phyloP scores from a whole-genome alignment of 129 eudicot genomes.

The Mikania micrantha region DNA sequence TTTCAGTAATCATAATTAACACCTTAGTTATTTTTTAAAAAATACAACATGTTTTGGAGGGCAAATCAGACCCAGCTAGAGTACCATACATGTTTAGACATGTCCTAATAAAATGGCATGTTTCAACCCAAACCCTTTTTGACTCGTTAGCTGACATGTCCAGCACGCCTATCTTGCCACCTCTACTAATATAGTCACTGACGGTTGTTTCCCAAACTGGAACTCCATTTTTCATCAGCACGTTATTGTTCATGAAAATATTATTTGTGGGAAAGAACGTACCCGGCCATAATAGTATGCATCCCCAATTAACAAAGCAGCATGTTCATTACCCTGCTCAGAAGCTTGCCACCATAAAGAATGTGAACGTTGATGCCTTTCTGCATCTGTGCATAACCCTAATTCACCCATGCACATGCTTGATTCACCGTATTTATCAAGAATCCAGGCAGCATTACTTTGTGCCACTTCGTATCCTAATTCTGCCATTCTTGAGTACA shows the following conservation, averaged over 20 bases:
- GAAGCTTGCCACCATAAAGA: conserved; percentile 99
- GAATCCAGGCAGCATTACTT: conserved; percentile 99
- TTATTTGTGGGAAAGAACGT: conserved; percentile 24
- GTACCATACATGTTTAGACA: not conserved
- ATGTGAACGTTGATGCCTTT: conserved; percentile 89
- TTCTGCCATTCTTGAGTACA: conserved; percentile 97
- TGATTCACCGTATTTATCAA: conserved; percentile 77
- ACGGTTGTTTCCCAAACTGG: not conserved
- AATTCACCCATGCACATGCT: conserved; percentile 95
- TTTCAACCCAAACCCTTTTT: not conserved
- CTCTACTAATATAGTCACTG: not conserved
- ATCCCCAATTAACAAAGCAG: conserved; percentile 94
- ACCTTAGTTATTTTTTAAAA: not conserved
- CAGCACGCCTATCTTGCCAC: not conserved
- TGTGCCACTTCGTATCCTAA: conserved; percentile 97
- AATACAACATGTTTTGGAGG: not conserved
- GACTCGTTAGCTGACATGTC: not conserved
- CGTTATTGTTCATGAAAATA: not conserved
- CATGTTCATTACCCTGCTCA: conserved; percentile 99
- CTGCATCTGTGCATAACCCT: conserved; percentile 77
- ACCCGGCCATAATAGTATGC: conserved; percentile 98
- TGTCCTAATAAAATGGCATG: not conserved
- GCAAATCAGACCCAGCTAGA: not conserved
- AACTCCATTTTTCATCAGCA: not conserved
- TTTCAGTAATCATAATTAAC: not conserved